phyloP scores from a whole-genome alignment of 164 flowering plant genomes.

The Echeveria elegans region DNA sequence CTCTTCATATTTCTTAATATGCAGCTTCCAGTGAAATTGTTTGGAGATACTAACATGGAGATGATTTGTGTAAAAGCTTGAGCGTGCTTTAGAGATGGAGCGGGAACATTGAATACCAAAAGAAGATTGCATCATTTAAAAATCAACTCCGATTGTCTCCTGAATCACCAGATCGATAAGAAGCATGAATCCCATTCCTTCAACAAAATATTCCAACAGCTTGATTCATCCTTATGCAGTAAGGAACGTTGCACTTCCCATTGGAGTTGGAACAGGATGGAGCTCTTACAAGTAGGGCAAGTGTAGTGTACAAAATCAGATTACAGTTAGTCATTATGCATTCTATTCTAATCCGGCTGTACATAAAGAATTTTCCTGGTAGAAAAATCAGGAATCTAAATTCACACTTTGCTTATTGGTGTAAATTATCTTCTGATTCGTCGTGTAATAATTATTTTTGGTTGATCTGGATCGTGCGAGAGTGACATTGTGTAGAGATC shows the following conservation, averaged over 20 bases:
- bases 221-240: background rate
- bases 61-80: slow-evolving; percentile 43
- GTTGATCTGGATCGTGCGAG: no score
- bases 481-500: no score
- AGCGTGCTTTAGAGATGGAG: slow-evolving; percentile 83
- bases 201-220: background rate
- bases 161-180: slow-evolving; percentile 23
- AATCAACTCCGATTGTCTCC: slow-evolving; percentile 20
- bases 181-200: background rate
- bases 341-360: background rate
- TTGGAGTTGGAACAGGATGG: no score
- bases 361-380: no score
- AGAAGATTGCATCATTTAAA: slow-evolving; percentile 45
- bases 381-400: background rate
- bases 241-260: background rate
- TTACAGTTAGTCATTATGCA: background rate
- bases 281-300: background rate
- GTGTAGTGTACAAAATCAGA: background rate
- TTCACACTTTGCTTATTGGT: background rate
- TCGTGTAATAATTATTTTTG: no score
- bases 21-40: no score
- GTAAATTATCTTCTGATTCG: background rate
- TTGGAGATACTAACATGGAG: background rate
- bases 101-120: slow-evolving; percentile 70
- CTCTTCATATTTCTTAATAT: background rate